Evolutionary conservation across 371 early-diverging fungal genomes (phyloP).

Genomic region (Catenaria anguillulae): DNA sequence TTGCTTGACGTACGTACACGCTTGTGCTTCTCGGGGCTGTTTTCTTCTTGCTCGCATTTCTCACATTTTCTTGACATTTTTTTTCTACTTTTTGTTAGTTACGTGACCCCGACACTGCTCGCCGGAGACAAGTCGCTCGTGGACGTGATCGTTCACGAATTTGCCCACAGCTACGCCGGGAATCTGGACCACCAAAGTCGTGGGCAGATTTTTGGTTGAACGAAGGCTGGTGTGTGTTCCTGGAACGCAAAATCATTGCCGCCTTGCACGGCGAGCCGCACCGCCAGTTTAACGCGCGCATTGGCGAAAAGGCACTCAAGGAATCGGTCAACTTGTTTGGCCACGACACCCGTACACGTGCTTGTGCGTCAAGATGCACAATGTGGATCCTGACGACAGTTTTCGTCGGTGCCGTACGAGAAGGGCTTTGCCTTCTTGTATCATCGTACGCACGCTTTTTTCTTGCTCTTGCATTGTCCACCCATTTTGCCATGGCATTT

Average conservation of each 20-base stretch:
- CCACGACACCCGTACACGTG: conserved; percentile 55
- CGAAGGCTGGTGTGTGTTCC: conserved; percentile 88
- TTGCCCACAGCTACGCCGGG: conserved; percentile 93
- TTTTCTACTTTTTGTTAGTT: too few species aligned
- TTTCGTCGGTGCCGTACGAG: conserved; percentile 85
- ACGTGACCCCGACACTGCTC: conserved; percentile 34
- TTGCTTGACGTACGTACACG: conserved; percentile 76
- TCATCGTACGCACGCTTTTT: conserved; percentile 51
- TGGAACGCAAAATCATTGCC: conserved; percentile 81
- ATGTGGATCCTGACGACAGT: conserved; percentile 87
- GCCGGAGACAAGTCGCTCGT: conserved; percentile 89
- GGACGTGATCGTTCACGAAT: conserved; percentile 96
- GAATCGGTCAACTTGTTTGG: conserved; percentile 69
- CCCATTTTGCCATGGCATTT: neutral
- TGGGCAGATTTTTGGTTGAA: conserved; percentile 76
- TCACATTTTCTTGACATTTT: too few species aligned
- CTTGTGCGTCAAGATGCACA: conserved; percentile 56
- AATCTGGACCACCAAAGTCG: conserved; percentile 49
- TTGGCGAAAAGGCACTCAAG: conserved; percentile 63
- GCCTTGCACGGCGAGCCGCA: conserved; percentile 61
- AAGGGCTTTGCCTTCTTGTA: conserved; percentile 90
- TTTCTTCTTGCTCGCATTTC: conserved; percentile 65
- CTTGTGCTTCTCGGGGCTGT: too few species aligned
- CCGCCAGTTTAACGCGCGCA: conserved; percentile 73
- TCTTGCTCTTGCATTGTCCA: neutral